A percentile compares a stretch with the other conserved stretches of the same genome.
phyloP scores from a whole-genome alignment of 768 basidiomycete genomes.

The Phanerochaete carnosa region DNA sequence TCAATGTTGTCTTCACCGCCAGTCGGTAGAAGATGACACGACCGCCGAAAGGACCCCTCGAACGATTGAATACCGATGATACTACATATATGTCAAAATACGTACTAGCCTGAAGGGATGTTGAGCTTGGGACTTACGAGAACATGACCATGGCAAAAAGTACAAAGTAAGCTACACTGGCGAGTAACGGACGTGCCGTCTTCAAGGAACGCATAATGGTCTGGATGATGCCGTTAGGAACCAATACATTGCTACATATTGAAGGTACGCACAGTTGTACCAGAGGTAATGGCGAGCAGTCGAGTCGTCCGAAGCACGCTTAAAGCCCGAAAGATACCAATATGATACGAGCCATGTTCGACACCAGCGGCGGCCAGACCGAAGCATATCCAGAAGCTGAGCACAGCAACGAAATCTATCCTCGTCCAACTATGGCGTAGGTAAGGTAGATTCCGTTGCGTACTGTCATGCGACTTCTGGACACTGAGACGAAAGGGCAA shows the following conservation, averaged over 20 bases:
- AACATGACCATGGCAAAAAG: constrained; percentile 87
- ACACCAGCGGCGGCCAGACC: constrained; percentile 59
- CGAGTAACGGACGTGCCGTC: constrained; percentile 83
- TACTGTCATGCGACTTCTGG: constrained; percentile 50
- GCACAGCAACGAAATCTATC: constrained; percentile 83
- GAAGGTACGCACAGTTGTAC: constrained; percentile 73
- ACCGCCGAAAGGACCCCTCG: constrained; percentile 74
- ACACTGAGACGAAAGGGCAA: constrained; percentile 65
- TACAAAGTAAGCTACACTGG: constrained; percentile 88
- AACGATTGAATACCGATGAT: constrained; percentile 96
- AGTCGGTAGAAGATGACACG: constrained; percentile 53
- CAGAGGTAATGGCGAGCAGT: constrained; percentile 82
- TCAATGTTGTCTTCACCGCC: constrained; percentile 48
- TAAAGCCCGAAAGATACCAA: constrained; percentile 86
- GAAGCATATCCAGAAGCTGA: constrained; percentile 87
- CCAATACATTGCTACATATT: neutral
- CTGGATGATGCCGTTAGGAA: constrained; percentile 22
- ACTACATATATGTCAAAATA: constrained; percentile 30
- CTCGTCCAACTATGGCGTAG: constrained; percentile 91
- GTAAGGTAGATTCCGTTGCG: constrained; percentile 76
- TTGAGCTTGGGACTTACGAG: constrained; percentile 51
- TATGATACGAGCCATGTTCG: constrained; percentile 67
- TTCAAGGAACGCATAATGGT: constrained; percentile 93
- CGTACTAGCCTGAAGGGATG: neutral
- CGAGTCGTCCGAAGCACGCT: constrained; percentile 82